These are phyloP conservation scores for Alternaria ventricosa DNA, from an alignment of 2,329 filamentous ascomycete genomes.

Conservation along the genomic window DNA sequence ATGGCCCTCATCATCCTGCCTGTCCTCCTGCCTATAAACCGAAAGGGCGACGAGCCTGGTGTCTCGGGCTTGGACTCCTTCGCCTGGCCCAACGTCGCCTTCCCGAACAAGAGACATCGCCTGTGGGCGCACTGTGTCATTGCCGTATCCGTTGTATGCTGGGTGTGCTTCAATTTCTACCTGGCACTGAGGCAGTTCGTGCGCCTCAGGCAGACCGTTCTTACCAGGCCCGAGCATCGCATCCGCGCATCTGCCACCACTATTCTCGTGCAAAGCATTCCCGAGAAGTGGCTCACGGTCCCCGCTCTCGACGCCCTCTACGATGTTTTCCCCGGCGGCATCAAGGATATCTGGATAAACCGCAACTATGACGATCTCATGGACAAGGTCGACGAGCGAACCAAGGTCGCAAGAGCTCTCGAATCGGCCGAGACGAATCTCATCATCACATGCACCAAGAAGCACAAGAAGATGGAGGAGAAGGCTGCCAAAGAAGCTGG, in stretches of 20 bases:
- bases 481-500: constrained; percentile 71
- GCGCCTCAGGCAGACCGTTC: constrained; percentile 89
- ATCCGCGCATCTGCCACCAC: constrained; percentile 93
- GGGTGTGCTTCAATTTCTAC: constrained; percentile 88
- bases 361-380: constrained; percentile 82
- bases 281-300: constrained; percentile 85
- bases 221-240: constrained; percentile 93
- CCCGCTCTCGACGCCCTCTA: constrained; percentile 84
- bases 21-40: constrained; percentile 85
- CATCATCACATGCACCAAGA: constrained; percentile 79
- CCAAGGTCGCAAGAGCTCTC: constrained; percentile 72
- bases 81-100: constrained; percentile 83
- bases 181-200: constrained; percentile 86
- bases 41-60: constrained; percentile 67
- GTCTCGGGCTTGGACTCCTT: constrained; percentile 71
- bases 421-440: constrained; percentile 86
- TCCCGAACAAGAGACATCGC: constrained; percentile 65
- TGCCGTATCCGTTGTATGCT: constrained; percentile 77
- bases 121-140: constrained; percentile 87
- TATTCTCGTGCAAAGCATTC: constrained; percentile 89
- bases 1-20: constrained; percentile 80
- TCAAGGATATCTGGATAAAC: constrained; percentile 97
- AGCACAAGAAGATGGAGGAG: constrained; percentile 72
- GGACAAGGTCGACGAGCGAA: constrained; percentile 80
- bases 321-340: constrained; percentile 93